phyloP scores from a whole-genome alignment of 2,329 filamentous ascomycete genomes.

The Periconia macrospinosa region DNA sequence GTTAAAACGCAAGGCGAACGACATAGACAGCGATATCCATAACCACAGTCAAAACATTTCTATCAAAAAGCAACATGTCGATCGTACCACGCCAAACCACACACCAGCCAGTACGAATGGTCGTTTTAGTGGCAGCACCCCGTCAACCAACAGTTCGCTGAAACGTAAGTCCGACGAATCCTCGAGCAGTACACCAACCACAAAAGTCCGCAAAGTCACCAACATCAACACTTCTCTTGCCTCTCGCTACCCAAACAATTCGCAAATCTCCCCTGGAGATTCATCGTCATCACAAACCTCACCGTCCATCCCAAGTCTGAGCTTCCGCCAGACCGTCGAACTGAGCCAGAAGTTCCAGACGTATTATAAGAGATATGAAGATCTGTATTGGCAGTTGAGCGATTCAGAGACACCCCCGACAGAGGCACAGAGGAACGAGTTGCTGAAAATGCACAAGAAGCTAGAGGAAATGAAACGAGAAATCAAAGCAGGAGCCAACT shows the following conservation, averaged over 20 bases:
- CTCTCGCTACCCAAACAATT: slow-evolving; percentile 39
- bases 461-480: slow-evolving; percentile 61
- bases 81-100: slow-evolving; percentile 30
- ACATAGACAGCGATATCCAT: slow-evolving; percentile 41
- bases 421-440: slow-evolving; percentile 53
- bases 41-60: slow-evolving; percentile 39
- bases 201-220: slow-evolving; percentile 38
- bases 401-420: slow-evolving; percentile 48
- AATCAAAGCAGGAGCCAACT: slow-evolving; percentile 46
- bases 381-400: slow-evolving; percentile 54
- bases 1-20: slow-evolving; percentile 47
- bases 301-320: slow-evolving; percentile 36
- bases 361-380: slow-evolving; percentile 61
- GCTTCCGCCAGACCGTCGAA: slow-evolving; percentile 49
- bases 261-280: slow-evolving; percentile 35
- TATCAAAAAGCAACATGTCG: slow-evolving; percentile 35
- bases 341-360: slow-evolving; percentile 57
- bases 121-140: slow-evolving; percentile 30
- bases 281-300: slow-evolving; percentile 39
- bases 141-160: slow-evolving; percentile 33
- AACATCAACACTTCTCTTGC: slow-evolving; percentile 38
- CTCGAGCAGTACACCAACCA: slow-evolving; percentile 31
- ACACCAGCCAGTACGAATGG: slow-evolving; percentile 34
- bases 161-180: slow-evolving; percentile 52
- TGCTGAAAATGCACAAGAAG: slow-evolving; percentile 58